Conservation (phyloP, 1,284 basidiomycete species). For the Mycena sp. region DNA sequence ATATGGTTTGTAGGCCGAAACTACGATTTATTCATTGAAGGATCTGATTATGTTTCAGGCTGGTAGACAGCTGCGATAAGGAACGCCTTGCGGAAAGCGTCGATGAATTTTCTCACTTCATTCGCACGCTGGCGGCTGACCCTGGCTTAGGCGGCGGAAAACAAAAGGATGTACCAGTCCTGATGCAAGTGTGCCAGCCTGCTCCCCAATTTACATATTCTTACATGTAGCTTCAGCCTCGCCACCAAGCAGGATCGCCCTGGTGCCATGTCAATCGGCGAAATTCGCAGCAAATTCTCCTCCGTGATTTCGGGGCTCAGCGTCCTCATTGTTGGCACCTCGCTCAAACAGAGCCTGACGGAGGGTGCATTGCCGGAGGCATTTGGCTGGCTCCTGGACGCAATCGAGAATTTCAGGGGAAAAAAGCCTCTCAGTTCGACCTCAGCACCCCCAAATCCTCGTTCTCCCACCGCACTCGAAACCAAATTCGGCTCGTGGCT, state of each 20-base stretch:
- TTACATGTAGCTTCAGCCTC: conserved; percentile 35
- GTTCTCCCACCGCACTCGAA: conserved; percentile 34
- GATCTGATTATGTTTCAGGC: conserved; percentile 22
- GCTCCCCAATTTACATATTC: neutral
- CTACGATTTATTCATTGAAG: neutral
- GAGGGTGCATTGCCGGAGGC: conserved; percentile 44
- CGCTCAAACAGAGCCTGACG: conserved; percentile 21
- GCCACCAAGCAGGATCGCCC: conserved; percentile 49
- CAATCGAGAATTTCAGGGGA: conserved; percentile 36
- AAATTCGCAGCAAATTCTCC: conserved; percentile 42
- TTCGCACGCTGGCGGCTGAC: conserved; percentile 13
- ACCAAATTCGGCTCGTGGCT: conserved; percentile 48
- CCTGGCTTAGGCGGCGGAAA: neutral
- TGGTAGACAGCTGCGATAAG: conserved; percentile 39
- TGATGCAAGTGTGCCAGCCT: conserved; percentile 6
- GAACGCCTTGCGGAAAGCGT: conserved; percentile 38
- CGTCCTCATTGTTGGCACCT: conserved; percentile 38
- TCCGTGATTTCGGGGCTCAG: conserved; percentile 34
- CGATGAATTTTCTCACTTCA: conserved; percentile 28
- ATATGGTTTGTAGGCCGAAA: conserved; percentile 34
- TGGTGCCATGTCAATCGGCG: conserved; percentile 37
- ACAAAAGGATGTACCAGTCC: neutral
- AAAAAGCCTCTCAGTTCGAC: conserved; percentile 3
- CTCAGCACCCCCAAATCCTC: neutral
- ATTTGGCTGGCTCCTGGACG: conserved; percentile 49